Evolutionary conservation across 129 eudicot genomes (phyloP), one percentile per base, ranked within the genome.

Genomic region (Flaveria trinervia): DNA sequence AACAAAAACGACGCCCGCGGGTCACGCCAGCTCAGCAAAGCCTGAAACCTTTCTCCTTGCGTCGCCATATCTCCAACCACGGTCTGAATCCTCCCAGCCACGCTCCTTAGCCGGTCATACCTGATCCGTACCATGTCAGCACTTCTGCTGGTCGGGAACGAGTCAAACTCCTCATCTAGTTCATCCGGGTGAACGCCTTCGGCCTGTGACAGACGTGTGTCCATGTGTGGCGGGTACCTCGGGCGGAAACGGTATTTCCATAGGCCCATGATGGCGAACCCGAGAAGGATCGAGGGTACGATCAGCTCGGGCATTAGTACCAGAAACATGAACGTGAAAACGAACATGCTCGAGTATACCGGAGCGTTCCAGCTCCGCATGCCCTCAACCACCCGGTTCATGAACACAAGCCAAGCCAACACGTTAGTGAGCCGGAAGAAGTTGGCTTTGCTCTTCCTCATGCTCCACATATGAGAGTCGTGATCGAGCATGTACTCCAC

Each of bases 401-500:
- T 30, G 11, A 81, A 79, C 44, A 89, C 79, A 12, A 88, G 73
- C 90, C 97, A 87, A 9, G 87, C 80, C 36, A 93, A 54, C 10
- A 93, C 92, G 43, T 61, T 84, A 9, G 87, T 87, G 41, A 93
- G 96, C 84, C 98, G 82, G 41, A 88, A 86, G 86, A 93, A 93
- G 66, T 93, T 93, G 17, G 98, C 98, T 69, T 86, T 90, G 72
- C 98, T 93, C 72, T 90, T 93, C 62, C 98, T 82, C 98, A 93
- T 93, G 83, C 98, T 93, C 98, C 98, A 93, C 97, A 93, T 90
- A 62, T 93, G 97, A 5, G 97, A 86, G 56, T 93, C 98, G 10
- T 90, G 98, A 39, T 93, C 98, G 2, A 90, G 93, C 97, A 93
- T 93, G 85, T 93, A 93, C 83, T 93, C 98, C 0, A 93, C 97